Percentiles rank a stretch among this genome's conserved stretches.
Conservation (phyloP, 352 stramenopile genomes). For the Globisporangium solare region DNA sequence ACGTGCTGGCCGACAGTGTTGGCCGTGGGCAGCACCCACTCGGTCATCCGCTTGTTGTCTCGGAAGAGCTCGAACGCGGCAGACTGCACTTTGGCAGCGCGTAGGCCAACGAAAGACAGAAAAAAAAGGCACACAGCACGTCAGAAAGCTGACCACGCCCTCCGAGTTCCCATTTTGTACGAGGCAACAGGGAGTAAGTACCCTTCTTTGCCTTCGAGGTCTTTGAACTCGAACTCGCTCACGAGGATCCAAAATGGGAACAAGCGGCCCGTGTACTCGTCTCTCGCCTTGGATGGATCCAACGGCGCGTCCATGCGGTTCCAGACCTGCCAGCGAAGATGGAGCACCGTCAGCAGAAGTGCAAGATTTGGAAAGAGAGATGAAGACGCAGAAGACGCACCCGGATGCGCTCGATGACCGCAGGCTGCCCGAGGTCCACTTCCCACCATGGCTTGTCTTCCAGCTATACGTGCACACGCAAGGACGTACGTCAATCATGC, state of each 20-base stretch:
- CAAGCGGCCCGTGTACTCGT: constrained; percentile 78
- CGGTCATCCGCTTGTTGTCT: constrained; percentile 70
- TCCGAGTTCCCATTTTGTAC: background rate
- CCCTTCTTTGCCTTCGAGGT: constrained; percentile 73
- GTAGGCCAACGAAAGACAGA: too few species aligned
- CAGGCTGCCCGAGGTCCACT: constrained; percentile 83
- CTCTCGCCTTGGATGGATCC: constrained; percentile 62
- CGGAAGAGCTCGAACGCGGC: constrained; percentile 78
- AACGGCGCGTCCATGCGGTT: constrained; percentile 88
- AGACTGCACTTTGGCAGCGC: constrained; percentile 76
- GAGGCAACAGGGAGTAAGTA: constrained; percentile 16
- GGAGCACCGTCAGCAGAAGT: background rate
- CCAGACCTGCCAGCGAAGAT: constrained; percentile 44
- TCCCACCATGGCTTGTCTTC: constrained; percentile 93
- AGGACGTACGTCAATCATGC: background rate
- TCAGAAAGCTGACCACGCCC: too few species aligned
- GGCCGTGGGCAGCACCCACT: constrained; percentile 84
- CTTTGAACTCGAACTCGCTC: constrained; percentile 84
- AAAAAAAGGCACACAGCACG: too few species aligned
- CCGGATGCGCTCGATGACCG: constrained; percentile 74
- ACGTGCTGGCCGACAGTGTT: constrained; percentile 80
- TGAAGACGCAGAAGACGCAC: constrained; percentile 18
- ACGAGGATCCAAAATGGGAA: constrained; percentile 94
- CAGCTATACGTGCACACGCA: constrained; percentile 27
- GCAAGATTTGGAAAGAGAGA: too few species aligned